Evolutionary conservation across 257 asterid genomes (phyloP), one percentile per base, ranked within the genome.

Genomic region (Misopates orontium): DNA sequence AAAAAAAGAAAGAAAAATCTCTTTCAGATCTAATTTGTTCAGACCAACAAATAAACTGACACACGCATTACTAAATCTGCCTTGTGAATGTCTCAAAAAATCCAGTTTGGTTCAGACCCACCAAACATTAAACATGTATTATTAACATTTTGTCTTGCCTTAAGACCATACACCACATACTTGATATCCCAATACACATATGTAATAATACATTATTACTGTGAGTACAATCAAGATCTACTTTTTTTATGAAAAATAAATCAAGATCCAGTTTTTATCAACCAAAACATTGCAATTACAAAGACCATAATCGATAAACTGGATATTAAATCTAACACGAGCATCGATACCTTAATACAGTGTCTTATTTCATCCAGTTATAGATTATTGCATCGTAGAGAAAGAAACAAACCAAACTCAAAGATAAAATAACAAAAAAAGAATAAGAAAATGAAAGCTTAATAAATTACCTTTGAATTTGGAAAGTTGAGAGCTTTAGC

Each of bases 401-500:
- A 39, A 66, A 32, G 44, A 64, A 64, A 64, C 3, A 14, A 19
- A 55, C 15, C 21, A 61, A 5, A 36, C 6, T 36, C 28, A 41
- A 44, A 40, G 14, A 14, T 24, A 4, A 17, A 36, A 16, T 0
- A 7, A 50, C n/a, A n/a, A n/a, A n/a, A n/a, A n/a, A n/a, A n/a
- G n/a, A n/a, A n/a, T n/a, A n/a, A n/a, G n/a, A n/a, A n/a, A n/a
- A n/a, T n/a, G n/a, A n/a, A n/a, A n/a, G n/a, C n/a, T n/a, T n/a
- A n/a, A n/a, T n/a, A n/a, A n/a, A n/a, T 20, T n/a, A 71, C 75
- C 70, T 41, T 54, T 6, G 12, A 56, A 51, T 41, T 23, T 8
- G 58, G 45, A 42, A 56, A 12, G 25, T 10, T 31, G 1, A 9
- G 8, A 1, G 1, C 10, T 3, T 36, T 36, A 36, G 10, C 10